Evolutionary conservation across 1,139 yeast genomes (phyloP), one percentile per base, ranked within the genome.

Genomic region (Taphrina communis): DNA sequence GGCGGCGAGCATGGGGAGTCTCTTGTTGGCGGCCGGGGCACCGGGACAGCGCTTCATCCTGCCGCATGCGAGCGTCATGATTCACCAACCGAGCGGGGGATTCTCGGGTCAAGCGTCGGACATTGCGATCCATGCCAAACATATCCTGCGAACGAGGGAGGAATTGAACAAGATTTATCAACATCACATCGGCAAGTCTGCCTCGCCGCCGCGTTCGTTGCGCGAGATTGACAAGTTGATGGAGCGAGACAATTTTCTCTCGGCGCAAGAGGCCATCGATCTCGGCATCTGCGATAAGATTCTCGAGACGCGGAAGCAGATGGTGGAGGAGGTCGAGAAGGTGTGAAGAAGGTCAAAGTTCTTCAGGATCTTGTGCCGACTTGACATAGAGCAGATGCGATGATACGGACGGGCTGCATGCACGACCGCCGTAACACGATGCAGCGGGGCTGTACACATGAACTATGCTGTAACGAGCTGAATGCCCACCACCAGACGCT

Each of bases 31-130:
- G 19, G 74, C 77, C 11, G 80, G 80, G 6, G 74, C 72, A 8
- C 69, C 70, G 31, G 78, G 78, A 1, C 73, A 73, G 55, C 71
- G 80, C 25, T 75, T 75, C 71, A 74, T 76, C 31, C 67, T 77
- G 31, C 80, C 80, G 19, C 75, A 78, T 55, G 75, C 79, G 5
- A 74, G 76, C 39, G 75, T 78, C 41, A 78, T 78, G 80, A 74
- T 78, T 0, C 80, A 78, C 57, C 80, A 78, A 66, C 80, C 80
- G 6, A 72, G 74, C 42, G 77, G 77, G 1, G 80, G 80, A 1
- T 73, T 75, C 66, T 73, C 75, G 19, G 79, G 78, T 14, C 58
- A 56, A n/a, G 58, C 60, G 36, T 65, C 70, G 8, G 79, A 77
- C 69, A 75, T 77, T 17, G 79, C 77, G 50, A 77, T 77, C 52